A percentile compares a stretch with the other conserved stretches of the same genome.
Evolutionary conservation across 345 rosid species (phyloP).

Genomic region (Geranium rotundifolium): DNA sequence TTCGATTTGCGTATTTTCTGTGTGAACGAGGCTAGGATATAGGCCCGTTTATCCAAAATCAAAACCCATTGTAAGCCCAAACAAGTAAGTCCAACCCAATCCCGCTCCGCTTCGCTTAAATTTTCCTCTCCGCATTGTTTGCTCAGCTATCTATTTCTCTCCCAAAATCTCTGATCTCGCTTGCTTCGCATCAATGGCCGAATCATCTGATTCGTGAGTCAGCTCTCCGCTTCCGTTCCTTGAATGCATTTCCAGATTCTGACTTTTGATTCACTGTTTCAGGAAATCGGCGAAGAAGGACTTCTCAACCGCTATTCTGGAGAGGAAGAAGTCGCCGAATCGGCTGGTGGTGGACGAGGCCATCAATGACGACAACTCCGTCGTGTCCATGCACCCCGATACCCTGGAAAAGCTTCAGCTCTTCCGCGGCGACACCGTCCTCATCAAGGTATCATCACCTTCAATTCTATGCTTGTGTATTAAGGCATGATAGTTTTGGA

Average conservation of each 20-base stretch:
- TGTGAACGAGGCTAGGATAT: too few relatives aligned
- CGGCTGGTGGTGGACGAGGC: conserved; percentile 93
- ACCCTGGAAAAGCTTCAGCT: conserved; percentile 99
- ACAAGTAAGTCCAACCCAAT: too few relatives aligned
- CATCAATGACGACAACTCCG: conserved; percentile 73
- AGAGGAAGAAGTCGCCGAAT: conserved; percentile 79
- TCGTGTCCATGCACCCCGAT: too few relatives aligned
- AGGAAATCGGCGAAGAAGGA: conserved; percentile 81
- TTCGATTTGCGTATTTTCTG: too few relatives aligned
- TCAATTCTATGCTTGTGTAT: too few relatives aligned
- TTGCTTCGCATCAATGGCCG: conserved; percentile 19
- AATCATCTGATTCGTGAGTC: conserved; percentile 52
- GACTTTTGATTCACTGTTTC: neutral
- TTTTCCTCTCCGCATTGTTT: too few relatives aligned
- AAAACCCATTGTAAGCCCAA: too few relatives aligned
- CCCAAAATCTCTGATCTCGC: too few relatives aligned
- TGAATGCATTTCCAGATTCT: neutral
- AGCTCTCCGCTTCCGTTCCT: neutral
- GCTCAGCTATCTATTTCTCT: too few relatives aligned
- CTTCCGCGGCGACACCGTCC: conserved; percentile 87
- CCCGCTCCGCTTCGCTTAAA: too few relatives aligned
- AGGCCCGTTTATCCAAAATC: too few relatives aligned
- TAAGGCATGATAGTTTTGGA: too few relatives aligned
- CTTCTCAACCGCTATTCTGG: conserved; percentile 81
- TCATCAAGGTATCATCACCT: conserved; percentile 49